These are phyloP conservation scores for Pyrenophora graminea DNA, from an alignment of 2,329 filamentous ascomycete species.

Conservation along the genomic window DNA sequence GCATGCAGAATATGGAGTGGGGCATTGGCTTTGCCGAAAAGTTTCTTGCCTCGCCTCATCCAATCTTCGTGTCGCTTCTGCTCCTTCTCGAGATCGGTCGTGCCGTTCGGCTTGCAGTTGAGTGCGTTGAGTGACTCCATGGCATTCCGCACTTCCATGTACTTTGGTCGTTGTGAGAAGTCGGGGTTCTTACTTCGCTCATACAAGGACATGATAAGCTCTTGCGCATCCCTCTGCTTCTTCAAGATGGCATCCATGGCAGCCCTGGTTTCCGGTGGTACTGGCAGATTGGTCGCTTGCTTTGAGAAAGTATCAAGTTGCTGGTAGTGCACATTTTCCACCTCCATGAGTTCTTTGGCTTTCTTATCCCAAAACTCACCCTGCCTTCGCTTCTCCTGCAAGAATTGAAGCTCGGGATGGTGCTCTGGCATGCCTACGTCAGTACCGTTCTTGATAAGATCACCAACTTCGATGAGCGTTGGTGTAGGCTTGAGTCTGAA, in stretches of 20 bases:
- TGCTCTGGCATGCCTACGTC: slow-evolving; percentile 77
- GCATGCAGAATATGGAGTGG: slow-evolving; percentile 93
- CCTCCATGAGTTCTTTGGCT: slow-evolving; percentile 88
- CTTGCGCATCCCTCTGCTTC: slow-evolving; percentile 93
- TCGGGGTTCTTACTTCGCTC: slow-evolving; percentile 76
- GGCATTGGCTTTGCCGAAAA: slow-evolving; percentile 97
- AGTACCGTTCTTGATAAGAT: slow-evolving; percentile 76
- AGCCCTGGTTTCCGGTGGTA: slow-evolving; percentile 77
- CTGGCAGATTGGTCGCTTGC: slow-evolving; percentile 79
- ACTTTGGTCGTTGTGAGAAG: slow-evolving; percentile 79
- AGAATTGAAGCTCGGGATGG: slow-evolving; percentile 77
- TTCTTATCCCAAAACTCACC: slow-evolving; percentile 92
- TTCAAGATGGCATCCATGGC: slow-evolving; percentile 89
- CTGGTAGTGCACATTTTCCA: slow-evolving; percentile 88
- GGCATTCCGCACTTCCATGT: slow-evolving; percentile 86
- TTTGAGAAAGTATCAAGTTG: slow-evolving; percentile 89
- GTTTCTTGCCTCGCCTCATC: slow-evolving; percentile 97
- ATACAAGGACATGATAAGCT: slow-evolving; percentile 80
- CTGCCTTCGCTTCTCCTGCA: slow-evolving; percentile 73
- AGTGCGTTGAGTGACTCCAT: slow-evolving; percentile 85
- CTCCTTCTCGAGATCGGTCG: slow-evolving; percentile 90
- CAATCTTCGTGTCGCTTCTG: slow-evolving; percentile 96
- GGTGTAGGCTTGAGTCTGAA: slow-evolving; percentile 65
- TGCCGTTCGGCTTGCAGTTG: slow-evolving; percentile 89
- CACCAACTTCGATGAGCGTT: slow-evolving; percentile 75